Evolutionary conservation across 2,329 filamentous ascomycete genomes (phyloP).

Genomic region (Mycosphaerelloides madeirae): DNA sequence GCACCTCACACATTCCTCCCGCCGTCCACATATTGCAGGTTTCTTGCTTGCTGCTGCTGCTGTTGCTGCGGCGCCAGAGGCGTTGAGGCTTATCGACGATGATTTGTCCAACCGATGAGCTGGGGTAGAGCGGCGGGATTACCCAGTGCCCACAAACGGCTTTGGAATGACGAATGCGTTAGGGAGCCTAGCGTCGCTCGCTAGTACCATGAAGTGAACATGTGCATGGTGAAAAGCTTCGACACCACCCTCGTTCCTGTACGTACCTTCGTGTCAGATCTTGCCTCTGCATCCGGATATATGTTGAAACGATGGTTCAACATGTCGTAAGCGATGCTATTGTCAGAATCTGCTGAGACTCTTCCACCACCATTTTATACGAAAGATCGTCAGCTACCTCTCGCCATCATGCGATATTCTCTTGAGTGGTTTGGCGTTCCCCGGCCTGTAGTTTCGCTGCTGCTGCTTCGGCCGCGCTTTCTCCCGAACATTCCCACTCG

Average conservation of each 20-base stretch:
- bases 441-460: neutral
- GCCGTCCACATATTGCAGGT: no score
- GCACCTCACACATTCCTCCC: no score
- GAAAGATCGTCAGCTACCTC: neutral
- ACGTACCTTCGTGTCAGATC: constrained; percentile 15
- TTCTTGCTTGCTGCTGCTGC: neutral
- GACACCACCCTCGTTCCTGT: constrained; percentile 17
- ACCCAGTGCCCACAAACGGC: constrained; percentile 9
- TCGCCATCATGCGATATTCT: neutral
- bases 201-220: constrained; percentile 9
- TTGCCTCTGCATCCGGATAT: neutral
- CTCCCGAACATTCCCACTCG: no score
- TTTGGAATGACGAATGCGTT: constrained; percentile 27
- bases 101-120: constrained; percentile 10
- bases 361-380: neutral
- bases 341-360: neutral
- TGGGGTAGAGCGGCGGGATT: constrained; percentile 19
- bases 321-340: constrained; percentile 12
- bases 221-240: constrained; percentile 19
- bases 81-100: constrained; percentile 22
- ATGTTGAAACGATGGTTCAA: neutral
- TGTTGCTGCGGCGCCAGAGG: no score
- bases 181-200: constrained; percentile 10
- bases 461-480: constrained; percentile 1
- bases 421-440: no score